Percentiles rank a stretch among this genome's conserved stretches.
Evolutionary conservation across 2,329 filamentous ascomycete species (phyloP).

Genomic region (Davidsoniella eucalypti): DNA sequence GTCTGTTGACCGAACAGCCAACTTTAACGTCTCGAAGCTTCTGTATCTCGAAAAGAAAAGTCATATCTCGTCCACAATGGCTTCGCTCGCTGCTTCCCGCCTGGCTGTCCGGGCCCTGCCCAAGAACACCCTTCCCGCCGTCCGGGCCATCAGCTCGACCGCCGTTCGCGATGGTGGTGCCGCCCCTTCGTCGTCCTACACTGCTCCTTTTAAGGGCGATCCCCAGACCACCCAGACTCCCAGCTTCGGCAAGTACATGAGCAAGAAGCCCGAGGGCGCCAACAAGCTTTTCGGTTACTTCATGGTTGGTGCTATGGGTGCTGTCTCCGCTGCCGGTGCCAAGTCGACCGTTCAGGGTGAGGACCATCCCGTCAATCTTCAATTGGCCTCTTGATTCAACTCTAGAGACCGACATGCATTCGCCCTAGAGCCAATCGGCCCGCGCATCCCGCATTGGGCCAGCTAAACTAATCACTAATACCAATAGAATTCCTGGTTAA

Average conservation of each 20-base stretch:
- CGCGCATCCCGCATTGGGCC: neutral
- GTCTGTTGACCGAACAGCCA: neutral
- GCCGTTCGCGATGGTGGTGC: conserved; percentile 26
- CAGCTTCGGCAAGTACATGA: conserved; percentile 76
- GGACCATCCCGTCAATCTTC: conserved; percentile 20
- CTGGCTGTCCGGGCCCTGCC: conserved; percentile 46
- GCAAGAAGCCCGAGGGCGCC: conserved; percentile 45
- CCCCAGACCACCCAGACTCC: conserved; percentile 55
- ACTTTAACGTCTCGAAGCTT: neutral
- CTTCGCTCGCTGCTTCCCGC: conserved; percentile 52
- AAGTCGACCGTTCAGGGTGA: conserved; percentile 97
- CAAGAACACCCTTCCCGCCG: conserved; percentile 24
- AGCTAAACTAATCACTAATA: conserved; percentile 4
- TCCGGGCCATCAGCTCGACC: conserved; percentile 41
- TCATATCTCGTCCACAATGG: conserved; percentile 33
- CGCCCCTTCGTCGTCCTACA: conserved; percentile 31
- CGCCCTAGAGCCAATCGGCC: conserved; percentile 1
- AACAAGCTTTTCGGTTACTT: conserved; percentile 95
- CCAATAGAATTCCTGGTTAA: conserved; percentile 90
- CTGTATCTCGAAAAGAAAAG: neutral
- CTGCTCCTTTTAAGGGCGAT: conserved; percentile 48
- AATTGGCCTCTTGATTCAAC: neutral
- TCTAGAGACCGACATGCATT: neutral
- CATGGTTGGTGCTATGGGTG: conserved; percentile 92
- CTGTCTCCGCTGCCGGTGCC: conserved; percentile 79